phyloP scores from a whole-genome alignment of 139 green algal genomes.

The Chlorella sp. region DNA sequence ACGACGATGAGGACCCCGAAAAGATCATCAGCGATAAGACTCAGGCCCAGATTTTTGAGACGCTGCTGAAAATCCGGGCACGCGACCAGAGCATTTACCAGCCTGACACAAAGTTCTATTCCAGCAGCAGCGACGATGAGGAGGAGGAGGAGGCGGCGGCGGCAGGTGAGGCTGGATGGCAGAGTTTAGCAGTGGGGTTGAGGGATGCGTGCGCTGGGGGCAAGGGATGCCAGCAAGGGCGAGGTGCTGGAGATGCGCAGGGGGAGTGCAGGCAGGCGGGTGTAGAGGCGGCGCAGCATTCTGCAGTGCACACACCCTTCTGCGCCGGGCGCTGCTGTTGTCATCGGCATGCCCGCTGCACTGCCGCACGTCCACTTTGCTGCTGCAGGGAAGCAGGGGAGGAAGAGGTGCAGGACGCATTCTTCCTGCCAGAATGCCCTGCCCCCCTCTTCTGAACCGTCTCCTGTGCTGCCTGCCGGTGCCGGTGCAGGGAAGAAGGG shows the following conservation, averaged over 20 bases:
- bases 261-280: background rate
- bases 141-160: slow-evolving; percentile 34
- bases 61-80: slow-evolving; percentile 72
- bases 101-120: slow-evolving; percentile 70
- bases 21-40: slow-evolving; percentile 60
- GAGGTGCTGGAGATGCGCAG: background rate
- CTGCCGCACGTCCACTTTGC: background rate
- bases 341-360: background rate
- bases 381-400: background rate
- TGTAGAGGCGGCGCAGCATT: background rate
- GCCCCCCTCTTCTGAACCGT: background rate
- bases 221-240: too few relatives aligned
- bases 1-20: slow-evolving; percentile 59
- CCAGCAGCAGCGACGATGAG: slow-evolving; percentile 47
- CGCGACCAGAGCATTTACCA: slow-evolving; percentile 84
- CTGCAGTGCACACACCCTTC: too few relatives aligned
- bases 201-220: background rate
- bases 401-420: background rate
- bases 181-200: too few relatives aligned
- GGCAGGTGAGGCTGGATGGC: background rate
- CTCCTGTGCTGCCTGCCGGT: background rate
- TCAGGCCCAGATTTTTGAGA: slow-evolving; percentile 77
- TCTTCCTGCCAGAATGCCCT: background rate
- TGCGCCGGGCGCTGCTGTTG: too few relatives aligned
- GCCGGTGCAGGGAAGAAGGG: slow-evolving; percentile 5